Base-by-base conservation (phyloP, 768 basidiomycete species). In the Russula virescens region DNA sequence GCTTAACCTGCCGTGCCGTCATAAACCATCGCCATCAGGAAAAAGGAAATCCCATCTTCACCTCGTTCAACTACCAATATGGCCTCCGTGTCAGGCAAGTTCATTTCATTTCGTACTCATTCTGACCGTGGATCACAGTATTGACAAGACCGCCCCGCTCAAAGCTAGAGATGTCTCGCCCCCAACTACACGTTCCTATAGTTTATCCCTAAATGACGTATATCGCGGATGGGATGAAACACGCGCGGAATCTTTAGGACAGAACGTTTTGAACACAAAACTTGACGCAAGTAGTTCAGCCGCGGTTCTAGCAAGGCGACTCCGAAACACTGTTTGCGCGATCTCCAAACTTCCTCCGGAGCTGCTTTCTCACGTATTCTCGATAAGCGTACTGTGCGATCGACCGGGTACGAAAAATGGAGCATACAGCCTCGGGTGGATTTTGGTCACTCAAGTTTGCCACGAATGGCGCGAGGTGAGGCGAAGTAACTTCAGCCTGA, bases 311-410 rank as follows among this genome's bases (percentile, higher is more conserved):
- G 5, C 14, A 25, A 61, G 47, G 28, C 60, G 35, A 48, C 26
- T 46, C 48, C 60, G 26, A 9, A 55, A 49, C 35, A 28, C 60
- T 14, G n/a, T 19, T 43, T 55, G 60, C 11, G 35, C 42, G 14
- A 21, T 48, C 38, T 21, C n/a, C 9, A 23, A 28, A 48, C 60
- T 61, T 46, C 38, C 47, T 34, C 47, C 54, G 5, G 60, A 61
- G 21, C 47, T 61, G 46, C 54, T 61, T 40, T 61, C 53, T 31
- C 11, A 42, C 11, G 47, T 61, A 21, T 49, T 61, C 60, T 55
- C 47, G 38, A 49, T 49, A 25, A 55, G 34, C 26, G 38, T 55
- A 5, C 28, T 48, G 7, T 55, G 47, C 38, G 54, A 61, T 9
- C 42, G 9, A 21, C 60, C 47, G 1, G 25, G 28, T n/a, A n/a